Evolutionary conservation across 208 protist genomes (phyloP).

Genomic region (Trypanosoma mega): DNA sequence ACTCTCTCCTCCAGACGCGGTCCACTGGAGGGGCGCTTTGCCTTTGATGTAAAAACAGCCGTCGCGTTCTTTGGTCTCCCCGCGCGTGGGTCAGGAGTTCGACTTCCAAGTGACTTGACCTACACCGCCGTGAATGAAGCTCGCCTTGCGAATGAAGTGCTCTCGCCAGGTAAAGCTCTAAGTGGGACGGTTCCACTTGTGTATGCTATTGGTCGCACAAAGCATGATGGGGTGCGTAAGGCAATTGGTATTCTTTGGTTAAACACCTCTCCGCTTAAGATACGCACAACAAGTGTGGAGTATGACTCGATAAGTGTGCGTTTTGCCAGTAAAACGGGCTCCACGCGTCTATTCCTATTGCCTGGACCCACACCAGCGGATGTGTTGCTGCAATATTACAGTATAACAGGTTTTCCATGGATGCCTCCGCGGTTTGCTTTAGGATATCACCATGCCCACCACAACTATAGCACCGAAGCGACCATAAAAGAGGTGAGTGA

Average conservation of each 20-base stretch:
- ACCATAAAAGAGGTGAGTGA: constrained; percentile 13
- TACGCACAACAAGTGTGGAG: constrained; percentile 1
- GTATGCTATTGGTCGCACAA: constrained; percentile 4
- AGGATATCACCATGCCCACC: constrained; percentile 93
- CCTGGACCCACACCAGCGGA: constrained; percentile 77
- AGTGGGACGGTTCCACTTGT: constrained; percentile 16
- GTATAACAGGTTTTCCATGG: constrained; percentile 89
- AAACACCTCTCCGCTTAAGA: constrained; percentile 25
- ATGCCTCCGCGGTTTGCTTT: constrained; percentile 94
- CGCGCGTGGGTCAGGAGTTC: not conserved
- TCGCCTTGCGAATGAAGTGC: not conserved
- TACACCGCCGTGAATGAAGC: constrained; percentile 3
- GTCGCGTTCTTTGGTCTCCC: constrained; percentile 15
- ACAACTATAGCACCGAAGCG: not conserved
- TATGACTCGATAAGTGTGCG: constrained; percentile 24
- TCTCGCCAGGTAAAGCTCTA: not conserved
- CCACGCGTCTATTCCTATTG: constrained; percentile 94
- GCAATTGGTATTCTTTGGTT: constrained; percentile 47
- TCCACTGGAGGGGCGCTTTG: not conserved
- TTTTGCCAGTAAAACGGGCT: constrained; percentile 89
- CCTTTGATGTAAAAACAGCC: constrained; percentile 1
- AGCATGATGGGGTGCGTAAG: not conserved
- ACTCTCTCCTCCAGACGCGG: not conserved
- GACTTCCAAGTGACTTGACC: not conserved
- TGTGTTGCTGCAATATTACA: constrained; percentile 92